phyloP scores from a whole-genome alignment of 169 alveolate genomes.

The Plasmodium fragile region DNA sequence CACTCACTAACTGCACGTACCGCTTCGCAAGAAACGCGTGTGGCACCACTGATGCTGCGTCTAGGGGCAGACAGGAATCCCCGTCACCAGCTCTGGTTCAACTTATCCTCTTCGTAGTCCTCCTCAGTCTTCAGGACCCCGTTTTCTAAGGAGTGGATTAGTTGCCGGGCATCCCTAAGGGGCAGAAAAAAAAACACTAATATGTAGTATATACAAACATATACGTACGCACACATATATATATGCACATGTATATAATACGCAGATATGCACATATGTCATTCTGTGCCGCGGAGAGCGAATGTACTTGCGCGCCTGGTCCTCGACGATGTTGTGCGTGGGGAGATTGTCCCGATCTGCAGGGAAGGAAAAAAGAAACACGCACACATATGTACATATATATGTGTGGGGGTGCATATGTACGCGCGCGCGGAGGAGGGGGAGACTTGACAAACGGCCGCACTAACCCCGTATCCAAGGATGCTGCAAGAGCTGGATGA shows the following conservation, averaged over 20 bases:
- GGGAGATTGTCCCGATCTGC: conserved; percentile 47
- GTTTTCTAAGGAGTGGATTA: neutral
- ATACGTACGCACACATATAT: too few species aligned
- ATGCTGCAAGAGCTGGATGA: conserved; percentile 22
- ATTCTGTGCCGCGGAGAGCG: neutral
- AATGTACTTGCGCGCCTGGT: conserved; percentile 43
- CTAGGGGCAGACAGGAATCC: neutral
- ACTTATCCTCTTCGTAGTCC: neutral
- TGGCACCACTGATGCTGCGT: neutral
- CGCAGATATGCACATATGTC: neutral
- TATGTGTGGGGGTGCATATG: neutral
- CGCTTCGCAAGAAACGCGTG: neutral
- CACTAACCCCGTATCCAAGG: conserved; percentile 59
- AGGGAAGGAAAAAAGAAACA: neutral
- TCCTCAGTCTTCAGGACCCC: neutral
- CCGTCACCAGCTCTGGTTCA: neutral
- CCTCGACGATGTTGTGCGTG: conserved; percentile 3
- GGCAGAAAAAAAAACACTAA: neutral
- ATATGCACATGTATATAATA: too few species aligned
- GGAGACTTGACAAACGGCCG: neutral
- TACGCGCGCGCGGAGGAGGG: neutral
- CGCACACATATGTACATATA: neutral
- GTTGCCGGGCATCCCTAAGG: neutral
- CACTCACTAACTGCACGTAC: neutral
- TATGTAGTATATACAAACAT: neutral